Evolutionary conservation across 495 filamentous ascomycete species (phyloP), one percentile per base, ranked within the genome.

Genomic region (Apiosordaria backusii): DNA sequence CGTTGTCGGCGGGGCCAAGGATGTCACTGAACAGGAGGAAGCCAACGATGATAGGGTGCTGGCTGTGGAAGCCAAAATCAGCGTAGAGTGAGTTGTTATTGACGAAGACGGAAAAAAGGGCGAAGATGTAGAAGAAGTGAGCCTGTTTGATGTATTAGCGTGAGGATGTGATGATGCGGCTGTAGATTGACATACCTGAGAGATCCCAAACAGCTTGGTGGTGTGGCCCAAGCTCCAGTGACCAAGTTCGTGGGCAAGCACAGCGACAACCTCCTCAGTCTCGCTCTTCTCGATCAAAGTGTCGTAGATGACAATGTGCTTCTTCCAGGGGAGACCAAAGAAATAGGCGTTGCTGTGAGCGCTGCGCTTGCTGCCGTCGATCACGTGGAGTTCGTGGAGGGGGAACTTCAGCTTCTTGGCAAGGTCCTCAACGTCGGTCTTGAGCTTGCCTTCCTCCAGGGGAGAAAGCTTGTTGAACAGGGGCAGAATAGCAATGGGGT

Each of bases 291-390:
- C 94, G 61, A 99, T 93, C 68, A 99, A 78, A 13, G 95, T 99
- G 74, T 99, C 95, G 72, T 96, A 99, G 74, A 99, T 96, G 70
- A 99, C 95, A 79, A 99, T 99, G 81, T 97, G 95, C 86, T 99
- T 99, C 86, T 97, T 97, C 93, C 95, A 98, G 6, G 95, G 95
- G 63, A 99, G 84, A 62, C 95, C 95, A 68, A 95, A 97, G 80
- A 99, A 99, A 79, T 98, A 99, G 57, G 95, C 95, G 73, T 99
- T 99, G 81, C 91, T 96, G 80, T 99, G 95, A 27, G 95, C 92
- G 72, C 90, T 94, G 68, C 95, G 89, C 85, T 97, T 97, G 83
- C 92, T 97, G 29, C 95, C 96, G 75, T 99, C 95, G 71, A 99
- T 99, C 70, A 97, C 93, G 71, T 95, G 89, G 22, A 99, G 83